phyloP scores from a whole-genome alignment of 2,329 filamentous ascomycete species.

The Venturia carpophila region DNA sequence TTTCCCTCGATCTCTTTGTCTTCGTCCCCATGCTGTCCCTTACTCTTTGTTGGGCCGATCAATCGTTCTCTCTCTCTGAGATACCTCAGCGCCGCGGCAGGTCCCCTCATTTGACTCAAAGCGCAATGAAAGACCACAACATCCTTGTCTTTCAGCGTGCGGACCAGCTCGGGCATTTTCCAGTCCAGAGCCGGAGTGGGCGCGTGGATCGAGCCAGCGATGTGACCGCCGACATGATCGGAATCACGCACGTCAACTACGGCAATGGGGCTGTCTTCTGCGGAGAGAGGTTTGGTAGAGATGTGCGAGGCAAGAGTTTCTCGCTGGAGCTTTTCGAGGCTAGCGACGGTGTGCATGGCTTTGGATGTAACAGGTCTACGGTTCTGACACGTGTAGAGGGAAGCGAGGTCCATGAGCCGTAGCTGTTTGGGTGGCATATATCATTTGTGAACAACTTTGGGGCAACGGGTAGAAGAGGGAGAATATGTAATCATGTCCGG shows the following conservation, averaged over 20 bases:
- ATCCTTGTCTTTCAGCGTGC: conserved; percentile 66
- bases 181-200: conserved; percentile 67
- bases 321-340: conserved; percentile 59
- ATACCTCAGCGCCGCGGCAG: conserved; percentile 74
- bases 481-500: not conserved
- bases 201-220: conserved; percentile 66
- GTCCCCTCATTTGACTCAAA: conserved; percentile 82
- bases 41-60: conserved; percentile 28
- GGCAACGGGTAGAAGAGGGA: not conserved
- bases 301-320: conserved; percentile 60
- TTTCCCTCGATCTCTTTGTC: conserved; percentile 22
- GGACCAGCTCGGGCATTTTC: conserved; percentile 73
- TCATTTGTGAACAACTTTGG: not conserved
- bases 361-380: not conserved
- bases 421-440: not conserved
- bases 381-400: conserved; percentile 4
- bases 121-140: conserved; percentile 92
- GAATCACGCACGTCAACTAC: conserved; percentile 86
- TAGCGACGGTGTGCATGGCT: conserved; percentile 45
- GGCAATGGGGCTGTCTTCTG: conserved; percentile 42
- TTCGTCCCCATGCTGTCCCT: conserved; percentile 18
- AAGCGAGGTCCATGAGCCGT: conserved; percentile 5
- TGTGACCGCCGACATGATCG: conserved; percentile 88
- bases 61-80: conserved; percentile 58
- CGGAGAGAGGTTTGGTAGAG: conserved; percentile 25